These are phyloP conservation scores for Mycena vitilis DNA, from an alignment of 768 basidiomycete species.

Conservation along the genomic window DNA sequence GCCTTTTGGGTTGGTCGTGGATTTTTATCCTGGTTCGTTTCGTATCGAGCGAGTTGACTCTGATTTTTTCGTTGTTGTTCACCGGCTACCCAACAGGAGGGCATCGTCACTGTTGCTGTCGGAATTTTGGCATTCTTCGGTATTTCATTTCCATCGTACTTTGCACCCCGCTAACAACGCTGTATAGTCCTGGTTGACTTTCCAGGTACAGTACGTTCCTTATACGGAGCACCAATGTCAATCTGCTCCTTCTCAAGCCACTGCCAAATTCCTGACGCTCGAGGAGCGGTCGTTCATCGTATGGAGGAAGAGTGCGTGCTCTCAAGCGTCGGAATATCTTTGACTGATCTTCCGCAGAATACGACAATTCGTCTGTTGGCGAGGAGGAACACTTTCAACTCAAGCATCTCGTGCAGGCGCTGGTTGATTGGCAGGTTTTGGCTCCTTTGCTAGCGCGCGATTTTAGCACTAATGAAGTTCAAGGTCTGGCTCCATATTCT, in stretches of 20 bases:
- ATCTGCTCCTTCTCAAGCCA: conserved; percentile 68
- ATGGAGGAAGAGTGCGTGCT: conserved; percentile 63
- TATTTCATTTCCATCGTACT: no score
- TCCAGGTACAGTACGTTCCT: conserved; percentile 45
- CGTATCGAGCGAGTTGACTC: not conserved
- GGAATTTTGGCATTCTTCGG: conserved; percentile 62
- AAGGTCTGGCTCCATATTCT: conserved; percentile 68
- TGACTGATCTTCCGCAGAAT: conserved; percentile 51
- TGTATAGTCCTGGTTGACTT: no score
- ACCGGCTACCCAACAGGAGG: conserved; percentile 56
- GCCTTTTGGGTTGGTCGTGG: conserved; percentile 73
- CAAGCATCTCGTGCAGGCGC: conserved; percentile 63
- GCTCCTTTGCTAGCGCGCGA: not conserved
- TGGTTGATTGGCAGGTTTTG: conserved; percentile 72
- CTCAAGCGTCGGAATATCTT: not conserved
- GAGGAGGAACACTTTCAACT: conserved; percentile 71
- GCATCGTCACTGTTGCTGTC: conserved; percentile 68
- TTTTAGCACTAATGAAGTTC: not conserved
- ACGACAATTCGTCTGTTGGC: conserved; percentile 64
- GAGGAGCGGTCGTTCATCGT: conserved; percentile 69
- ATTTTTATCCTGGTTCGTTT: conserved; percentile 54
- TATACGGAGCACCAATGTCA: conserved; percentile 35
- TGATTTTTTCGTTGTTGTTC: not conserved
- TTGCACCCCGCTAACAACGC: no score
- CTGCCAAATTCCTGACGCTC: conserved; percentile 70